Conservation (phyloP, 306 rosid species). For the Albizia julibrissin region DNA sequence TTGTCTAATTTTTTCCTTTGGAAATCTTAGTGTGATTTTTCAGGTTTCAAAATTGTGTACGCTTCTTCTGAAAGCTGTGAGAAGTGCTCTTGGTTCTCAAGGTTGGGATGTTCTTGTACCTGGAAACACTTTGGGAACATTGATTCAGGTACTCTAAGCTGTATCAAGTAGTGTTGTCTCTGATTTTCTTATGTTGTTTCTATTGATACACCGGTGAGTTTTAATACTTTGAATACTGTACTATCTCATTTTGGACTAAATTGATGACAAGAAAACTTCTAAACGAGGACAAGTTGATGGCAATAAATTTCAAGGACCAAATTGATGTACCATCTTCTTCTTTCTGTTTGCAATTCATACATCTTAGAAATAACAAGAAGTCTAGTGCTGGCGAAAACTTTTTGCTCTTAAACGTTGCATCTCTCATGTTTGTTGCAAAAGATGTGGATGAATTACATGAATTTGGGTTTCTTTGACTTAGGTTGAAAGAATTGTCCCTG, state of each 20-base stretch:
- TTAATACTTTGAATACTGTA: background rate
- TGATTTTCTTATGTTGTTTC: background rate
- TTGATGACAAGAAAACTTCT: too few species aligned
- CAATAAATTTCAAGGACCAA: too few species aligned
- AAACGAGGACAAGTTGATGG: too few species aligned
- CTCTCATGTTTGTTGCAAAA: background rate
- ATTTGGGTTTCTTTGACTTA: constrained; percentile 44
- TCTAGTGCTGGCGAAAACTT: background rate
- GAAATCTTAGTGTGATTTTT: constrained; percentile 72
- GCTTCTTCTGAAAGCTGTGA: constrained; percentile 79
- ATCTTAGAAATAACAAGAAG: background rate
- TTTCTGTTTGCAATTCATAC: background rate
- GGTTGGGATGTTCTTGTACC: constrained; percentile 99
- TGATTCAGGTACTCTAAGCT: constrained; percentile 67
- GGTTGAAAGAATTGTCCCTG: constrained; percentile 93
- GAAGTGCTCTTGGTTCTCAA: constrained; percentile 80
- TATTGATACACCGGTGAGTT: background rate
- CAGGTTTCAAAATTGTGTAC: constrained; percentile 97
- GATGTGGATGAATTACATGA: constrained; percentile 17
- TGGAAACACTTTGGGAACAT: constrained; percentile 77
- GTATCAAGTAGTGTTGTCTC: constrained; percentile 22
- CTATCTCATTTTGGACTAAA: too few species aligned
- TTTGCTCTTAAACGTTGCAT: background rate
- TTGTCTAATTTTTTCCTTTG: constrained; percentile 32
- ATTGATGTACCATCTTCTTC: background rate